A percentile compares a stretch with the other conserved stretches of the same genome.
Evolutionary conservation across 192 early-diverging fungal species (phyloP).

Genomic region (Gamsiella multidivaricata): DNA sequence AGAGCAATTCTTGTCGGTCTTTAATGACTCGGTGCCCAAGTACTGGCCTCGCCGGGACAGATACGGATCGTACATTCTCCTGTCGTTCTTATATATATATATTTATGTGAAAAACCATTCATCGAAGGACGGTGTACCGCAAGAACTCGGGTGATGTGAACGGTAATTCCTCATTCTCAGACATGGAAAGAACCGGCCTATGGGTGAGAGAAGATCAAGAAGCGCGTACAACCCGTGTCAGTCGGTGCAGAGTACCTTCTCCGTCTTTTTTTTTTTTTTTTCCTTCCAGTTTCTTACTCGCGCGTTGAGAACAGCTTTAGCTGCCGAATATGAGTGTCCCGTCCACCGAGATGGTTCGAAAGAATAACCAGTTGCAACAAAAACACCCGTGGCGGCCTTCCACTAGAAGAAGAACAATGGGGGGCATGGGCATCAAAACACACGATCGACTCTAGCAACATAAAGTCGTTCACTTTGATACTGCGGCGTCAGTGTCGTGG

Average conservation of each 20-base stretch:
- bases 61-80: conserved; percentile 55
- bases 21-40: conserved; percentile 59
- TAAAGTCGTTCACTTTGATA: neutral
- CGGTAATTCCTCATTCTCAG: conserved; percentile 57
- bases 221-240: neutral
- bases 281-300: conserved; percentile 55
- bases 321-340: conserved; percentile 86
- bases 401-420: conserved; percentile 4
- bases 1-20: conserved; percentile 40
- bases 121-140: conserved; percentile 50
- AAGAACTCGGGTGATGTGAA: conserved; percentile 62
- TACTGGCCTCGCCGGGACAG: conserved; percentile 59
- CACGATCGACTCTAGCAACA: too few species aligned
- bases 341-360: conserved; percentile 82
- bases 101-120: too few species aligned
- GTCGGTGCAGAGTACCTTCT: neutral
- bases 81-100: too few species aligned
- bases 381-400: conserved; percentile 67
- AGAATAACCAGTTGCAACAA: conserved; percentile 77
- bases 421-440: neutral
- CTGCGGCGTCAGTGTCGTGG: too few species aligned
- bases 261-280: too few species aligned
- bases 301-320: conserved; percentile 71
- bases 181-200: conserved; percentile 44
- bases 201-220: neutral